Base-by-base conservation (phyloP, 2,329 filamentous ascomycete species). In the Stylonectria norvegica region DNA sequence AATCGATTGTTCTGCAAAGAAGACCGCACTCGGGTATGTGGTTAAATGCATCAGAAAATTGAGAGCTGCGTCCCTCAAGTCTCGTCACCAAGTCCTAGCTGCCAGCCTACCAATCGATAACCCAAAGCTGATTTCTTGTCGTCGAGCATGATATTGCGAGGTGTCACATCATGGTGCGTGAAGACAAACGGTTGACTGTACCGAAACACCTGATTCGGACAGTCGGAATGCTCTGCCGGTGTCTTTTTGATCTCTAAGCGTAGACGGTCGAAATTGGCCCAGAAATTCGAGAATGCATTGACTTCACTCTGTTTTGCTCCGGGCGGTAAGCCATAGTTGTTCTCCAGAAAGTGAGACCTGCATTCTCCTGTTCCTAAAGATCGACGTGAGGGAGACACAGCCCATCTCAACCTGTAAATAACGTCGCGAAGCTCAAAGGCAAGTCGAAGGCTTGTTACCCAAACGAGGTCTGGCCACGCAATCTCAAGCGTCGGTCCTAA, bases 91-190 rank as follows among this genome's bases (percentile, higher is more conserved):
- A n/a, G n/a, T n/a, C n/a, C n/a, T n/a, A n/a, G n/a, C n/a, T n/a
- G n/a, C n/a, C n/a, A n/a, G n/a, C n/a, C n/a, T n/a, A n/a, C n/a
- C 14, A 50, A 27, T 53, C 39, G 15, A 53, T 39, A 23, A 53
- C 28, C 43, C 43, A 50, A 9, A 47, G 27, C 15, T 42, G 33
- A 5, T 34, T 28, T 7, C n/a, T 27, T 14, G 17, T 4, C 29
- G 23, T 43, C 39, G 10, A 50, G 35, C 7, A 52, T 40, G 15
- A 47, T 38, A 29, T 52, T 50, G 9, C 47, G 47, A 41, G 49
- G 49, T 20, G 45, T 40, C 2, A 50, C 16, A 38, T 51, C 36
- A 25, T 50, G 38, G 16, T 45, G 44, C 3, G 44, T 47, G 15
- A 48, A 42, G n/a, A 44, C 32, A 28, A 45, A 42, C 25, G 42